Evolutionary conservation across 2,329 filamentous ascomycete species (phyloP), one percentile per base, ranked within the genome.

Genomic region (Hypoxylon sp.): DNA sequence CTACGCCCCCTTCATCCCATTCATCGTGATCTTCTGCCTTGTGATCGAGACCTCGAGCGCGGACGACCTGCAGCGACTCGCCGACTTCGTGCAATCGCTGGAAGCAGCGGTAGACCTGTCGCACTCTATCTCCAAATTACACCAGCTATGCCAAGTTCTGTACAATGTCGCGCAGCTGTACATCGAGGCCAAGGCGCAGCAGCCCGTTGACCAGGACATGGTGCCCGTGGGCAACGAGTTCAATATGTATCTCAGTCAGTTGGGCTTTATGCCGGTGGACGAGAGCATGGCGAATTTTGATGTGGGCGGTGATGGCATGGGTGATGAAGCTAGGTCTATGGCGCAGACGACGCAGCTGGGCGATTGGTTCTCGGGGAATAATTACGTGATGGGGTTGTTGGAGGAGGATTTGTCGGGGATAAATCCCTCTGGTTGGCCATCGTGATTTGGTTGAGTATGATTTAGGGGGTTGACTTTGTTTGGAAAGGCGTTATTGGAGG

Each of bases 161-260:
- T 83, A 86, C 68, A 87, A 82, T 36, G 85, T 90, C 6, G 87
- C 87, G 0, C 81, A 83, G 36, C 79, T 89, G 3, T 90, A 90
- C 68, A 80, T 89, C 14, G 85, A 89, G 72, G 85, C 86, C 2
- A 87, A 86, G 65, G 75, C 80, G 79, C 69, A 80, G 61, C 76
- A 71, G 36, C 74, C 61, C 38, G 21, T 58, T 11, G 65, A 69
- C 28, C 69, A 71, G 60, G 69, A 72, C 28, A 72, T 74, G 63
- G 74, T 71, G 7, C 72, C 72, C 6, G 71, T 75, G 9, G 73
- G 76, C 0, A 74, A 72, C 56, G 77, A 79, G 73, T 79, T 79
- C 46, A 75, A 79, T 41, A 70, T 77, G 60, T 79, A 78, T 55
- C 70, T 79, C 7, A 75, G 68, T 52, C 77, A 79, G 69, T 63